Conservation (phyloP, 768 basidiomycete genomes). For the Mycena haematopus region DNA sequence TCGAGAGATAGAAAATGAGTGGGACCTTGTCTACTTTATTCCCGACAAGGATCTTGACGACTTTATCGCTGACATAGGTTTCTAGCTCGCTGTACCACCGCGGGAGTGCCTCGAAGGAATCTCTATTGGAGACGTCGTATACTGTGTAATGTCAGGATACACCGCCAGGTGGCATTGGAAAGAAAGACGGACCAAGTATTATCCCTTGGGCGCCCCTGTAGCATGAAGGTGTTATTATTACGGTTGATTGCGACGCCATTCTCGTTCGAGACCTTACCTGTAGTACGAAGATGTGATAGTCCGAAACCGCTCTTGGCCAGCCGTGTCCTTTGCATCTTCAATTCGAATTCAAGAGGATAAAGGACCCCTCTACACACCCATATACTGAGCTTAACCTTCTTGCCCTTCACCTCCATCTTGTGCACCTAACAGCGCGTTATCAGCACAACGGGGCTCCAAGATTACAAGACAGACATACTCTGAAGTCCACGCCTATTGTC, state of each 20-base stretch:
- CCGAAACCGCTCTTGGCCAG: constrained; percentile 95
- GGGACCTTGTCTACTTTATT: constrained; percentile 91
- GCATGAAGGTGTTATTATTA: no score
- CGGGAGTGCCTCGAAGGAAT: constrained; percentile 93
- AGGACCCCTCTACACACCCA: constrained; percentile 79
- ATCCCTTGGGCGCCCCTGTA: constrained; percentile 83
- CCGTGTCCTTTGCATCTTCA: constrained; percentile 74
- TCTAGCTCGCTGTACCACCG: constrained; percentile 94
- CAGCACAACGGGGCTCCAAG: constrained; percentile 11
- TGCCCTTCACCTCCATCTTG: constrained; percentile 85
- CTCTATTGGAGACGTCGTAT: constrained; percentile 92
- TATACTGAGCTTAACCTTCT: constrained; percentile 91
- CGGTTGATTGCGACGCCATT: no score
- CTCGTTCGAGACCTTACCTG: no score
- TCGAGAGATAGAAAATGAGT: background rate
- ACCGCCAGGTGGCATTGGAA: constrained; percentile 34
- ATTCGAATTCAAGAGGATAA: background rate
- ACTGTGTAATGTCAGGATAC: constrained; percentile 52
- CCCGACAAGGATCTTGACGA: constrained; percentile 94
- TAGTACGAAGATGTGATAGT: constrained; percentile 97
- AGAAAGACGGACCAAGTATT: constrained; percentile 62
- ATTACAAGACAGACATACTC: constrained; percentile 52
- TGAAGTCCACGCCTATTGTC: constrained; percentile 86
- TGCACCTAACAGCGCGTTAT: constrained; percentile 57
- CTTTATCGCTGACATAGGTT: constrained; percentile 84